These are phyloP conservation scores for Xerocomus nothofagi DNA, from an alignment of 1,284 basidiomycete genomes.

Conservation along the genomic window DNA sequence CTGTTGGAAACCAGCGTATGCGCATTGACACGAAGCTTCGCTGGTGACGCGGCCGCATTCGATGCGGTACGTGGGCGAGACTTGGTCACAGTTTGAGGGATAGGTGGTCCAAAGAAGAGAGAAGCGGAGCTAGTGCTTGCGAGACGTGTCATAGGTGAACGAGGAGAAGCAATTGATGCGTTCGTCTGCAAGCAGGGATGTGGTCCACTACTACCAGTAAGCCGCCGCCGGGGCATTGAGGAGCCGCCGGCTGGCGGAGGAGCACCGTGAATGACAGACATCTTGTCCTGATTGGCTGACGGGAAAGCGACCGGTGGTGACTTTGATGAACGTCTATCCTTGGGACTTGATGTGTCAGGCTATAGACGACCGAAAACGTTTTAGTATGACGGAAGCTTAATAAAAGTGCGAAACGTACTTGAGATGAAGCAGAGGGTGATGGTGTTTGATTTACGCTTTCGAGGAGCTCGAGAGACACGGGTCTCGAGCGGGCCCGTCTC, in stretches of 20 bases:
- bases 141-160: constrained; percentile 37
- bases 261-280: constrained; percentile 2
- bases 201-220: constrained; percentile 36
- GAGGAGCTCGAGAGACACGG: constrained; percentile 63
- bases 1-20: constrained; percentile 44
- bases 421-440: constrained; percentile 39
- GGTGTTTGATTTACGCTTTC: constrained; percentile 47
- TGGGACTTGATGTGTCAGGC: constrained; percentile 21
- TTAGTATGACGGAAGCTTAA: constrained; percentile 3
- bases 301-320: constrained; percentile 36
- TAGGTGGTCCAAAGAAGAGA: constrained; percentile 70
- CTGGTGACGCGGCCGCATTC: constrained; percentile 10
- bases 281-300: constrained; percentile 28
- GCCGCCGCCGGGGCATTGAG: constrained; percentile 49
- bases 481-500: constrained; percentile 65
- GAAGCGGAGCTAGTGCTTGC: constrained; percentile 59
- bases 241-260: constrained; percentile 41
- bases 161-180: constrained; percentile 28
- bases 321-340: constrained; percentile 14
- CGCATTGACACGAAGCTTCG: constrained; percentile 7
- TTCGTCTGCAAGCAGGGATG: constrained; percentile 21
- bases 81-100: constrained; percentile 37
- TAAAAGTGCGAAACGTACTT: constrained; percentile 36
- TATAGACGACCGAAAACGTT: constrained; percentile 9
- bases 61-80: constrained; percentile 26